Evolutionary conservation across 495 filamentous ascomycete genomes (phyloP).

Genomic region (Penicillium mononematosum): DNA sequence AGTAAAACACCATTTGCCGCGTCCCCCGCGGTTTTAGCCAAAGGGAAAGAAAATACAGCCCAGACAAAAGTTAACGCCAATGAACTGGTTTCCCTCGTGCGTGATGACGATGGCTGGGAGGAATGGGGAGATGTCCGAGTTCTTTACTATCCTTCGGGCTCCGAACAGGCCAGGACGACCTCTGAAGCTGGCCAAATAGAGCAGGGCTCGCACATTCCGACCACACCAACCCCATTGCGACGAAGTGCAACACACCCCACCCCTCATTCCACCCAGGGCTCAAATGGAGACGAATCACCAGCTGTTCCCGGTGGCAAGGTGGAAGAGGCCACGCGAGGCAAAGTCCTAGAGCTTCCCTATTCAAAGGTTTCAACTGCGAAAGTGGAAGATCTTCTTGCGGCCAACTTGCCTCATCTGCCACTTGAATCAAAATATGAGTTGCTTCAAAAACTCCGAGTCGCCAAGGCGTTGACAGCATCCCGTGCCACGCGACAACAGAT

Average conservation of each 20-base stretch:
- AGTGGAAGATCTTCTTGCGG: slow-evolving; percentile 65
- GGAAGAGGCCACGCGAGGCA: slow-evolving; percentile 47
- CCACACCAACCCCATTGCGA: slow-evolving; percentile 53
- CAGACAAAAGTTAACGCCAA: slow-evolving; percentile 59
- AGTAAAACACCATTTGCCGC: slow-evolving; percentile 39
- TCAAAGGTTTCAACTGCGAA: slow-evolving; percentile 59
- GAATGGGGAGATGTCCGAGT: slow-evolving; percentile 67
- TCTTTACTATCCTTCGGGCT: slow-evolving; percentile 58
- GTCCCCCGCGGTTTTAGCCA: slow-evolving; percentile 52
- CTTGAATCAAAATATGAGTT: slow-evolving; percentile 76
- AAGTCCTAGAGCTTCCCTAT: slow-evolving; percentile 70
- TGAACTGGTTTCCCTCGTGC: slow-evolving; percentile 71
- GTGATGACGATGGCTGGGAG: slow-evolving; percentile 55
- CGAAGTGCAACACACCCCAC: slow-evolving; percentile 55
- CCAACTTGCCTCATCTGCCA: slow-evolving; percentile 64
- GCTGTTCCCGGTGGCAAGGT: slow-evolving; percentile 30
- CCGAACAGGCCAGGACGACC: slow-evolving; percentile 31
- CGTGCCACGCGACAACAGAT: slow-evolving; percentile 68
- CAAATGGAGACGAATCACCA: slow-evolving; percentile 55
- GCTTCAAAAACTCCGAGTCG: slow-evolving; percentile 76
- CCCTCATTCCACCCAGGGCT: slow-evolving; percentile 47
- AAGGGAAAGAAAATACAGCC: slow-evolving; percentile 71
- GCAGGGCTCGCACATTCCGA: slow-evolving; percentile 31
- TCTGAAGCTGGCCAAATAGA: slow-evolving; percentile 33
- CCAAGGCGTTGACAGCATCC: slow-evolving; percentile 69